Base-by-base conservation (phyloP, 2,329 filamentous ascomycete genomes). In the Daldinia sp. region DNA sequence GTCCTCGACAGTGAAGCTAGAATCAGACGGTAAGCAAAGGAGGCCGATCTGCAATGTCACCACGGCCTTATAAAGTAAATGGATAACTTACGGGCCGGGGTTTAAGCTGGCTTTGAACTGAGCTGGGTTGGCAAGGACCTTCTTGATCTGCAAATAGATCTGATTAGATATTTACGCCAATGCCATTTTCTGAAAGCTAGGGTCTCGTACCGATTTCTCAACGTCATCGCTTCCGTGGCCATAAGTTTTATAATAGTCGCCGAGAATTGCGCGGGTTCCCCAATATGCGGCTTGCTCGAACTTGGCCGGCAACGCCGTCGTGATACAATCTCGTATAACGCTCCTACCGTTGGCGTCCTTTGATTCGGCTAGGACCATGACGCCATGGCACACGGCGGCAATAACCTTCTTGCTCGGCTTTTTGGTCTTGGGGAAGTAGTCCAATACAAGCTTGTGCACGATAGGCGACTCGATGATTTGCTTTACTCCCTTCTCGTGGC, bases 241-340 rank as follows among this genome's bases (percentile, higher is more conserved):
- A 57, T 83, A 85, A 2, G 83, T 85, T 77, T 85, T 85, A 71
- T 85, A 85, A 65, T 85, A 85, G 57, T 85, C 83, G 2, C 83
- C 83, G 10, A 85, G 70, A 39, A 83, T 80, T 1, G 74, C 71
- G 34, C 81, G 74, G 2, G 83, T 85, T 3, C 77, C 76, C 77
- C 81, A 83, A 61, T 80, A 85, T 1, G 80, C 80, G 15, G 76
- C 53, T 63, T 82, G 79, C 70, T 85, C 83, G 69, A 84, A 83
- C 21, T 76, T 71, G 0, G 76, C 77, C 0, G 82, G 83, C 43
- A 85, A 72, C 0, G 82, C 78, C 0, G 83, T 84, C 4, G 83
- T 85, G 3, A 68, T 71, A 62, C 78, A 81, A 27, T 82, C 79
- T 51, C 80, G 76, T 21, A 85, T 72, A 3, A 84, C 74, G 60